A percentile compares a stretch with the other conserved stretches of the same genome.
phyloP scores from a whole-genome alignment of 495 filamentous ascomycete genomes.

The Tuber magnatum region DNA sequence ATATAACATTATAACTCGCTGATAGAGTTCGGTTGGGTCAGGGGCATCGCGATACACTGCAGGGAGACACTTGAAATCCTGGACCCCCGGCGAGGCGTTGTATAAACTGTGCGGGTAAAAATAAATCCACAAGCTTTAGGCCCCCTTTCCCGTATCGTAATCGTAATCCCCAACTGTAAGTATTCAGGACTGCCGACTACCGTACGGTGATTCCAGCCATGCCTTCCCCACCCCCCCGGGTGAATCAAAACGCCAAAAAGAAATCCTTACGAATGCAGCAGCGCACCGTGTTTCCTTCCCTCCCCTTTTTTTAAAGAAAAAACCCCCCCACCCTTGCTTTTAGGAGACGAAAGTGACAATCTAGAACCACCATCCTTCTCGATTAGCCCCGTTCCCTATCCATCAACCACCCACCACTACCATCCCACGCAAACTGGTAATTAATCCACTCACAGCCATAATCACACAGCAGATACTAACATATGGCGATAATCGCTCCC shows the following conservation, averaged over 20 bases:
- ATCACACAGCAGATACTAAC: conserved; percentile 87
- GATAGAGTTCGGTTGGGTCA: neutral
- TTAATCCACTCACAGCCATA: conserved; percentile 70
- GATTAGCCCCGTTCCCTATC: neutral
- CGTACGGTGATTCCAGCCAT: neutral
- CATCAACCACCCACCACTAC: neutral
- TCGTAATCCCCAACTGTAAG: neutral
- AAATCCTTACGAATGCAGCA: neutral
- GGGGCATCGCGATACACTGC: neutral
- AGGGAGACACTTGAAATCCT: neutral
- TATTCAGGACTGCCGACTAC: neutral
- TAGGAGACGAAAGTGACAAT: conserved; percentile 34
- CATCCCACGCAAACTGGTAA: neutral
- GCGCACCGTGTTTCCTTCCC: neutral
- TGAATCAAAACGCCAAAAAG: conserved; percentile 1
- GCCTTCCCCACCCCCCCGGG: neutral
- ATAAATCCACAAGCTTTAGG: neutral
- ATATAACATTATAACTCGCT: neutral
- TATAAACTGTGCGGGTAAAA: neutral
- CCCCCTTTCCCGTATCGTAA: neutral
- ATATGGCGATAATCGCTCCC: conserved; percentile 90
- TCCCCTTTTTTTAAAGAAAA: neutral
- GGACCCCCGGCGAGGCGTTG: neutral
- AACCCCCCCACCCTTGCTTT: neutral
- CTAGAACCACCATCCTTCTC: conserved; percentile 5